These are phyloP conservation scores for Colletotrichum zoysiae DNA, from an alignment of 2,329 filamentous ascomycete genomes.

Conservation along the genomic window DNA sequence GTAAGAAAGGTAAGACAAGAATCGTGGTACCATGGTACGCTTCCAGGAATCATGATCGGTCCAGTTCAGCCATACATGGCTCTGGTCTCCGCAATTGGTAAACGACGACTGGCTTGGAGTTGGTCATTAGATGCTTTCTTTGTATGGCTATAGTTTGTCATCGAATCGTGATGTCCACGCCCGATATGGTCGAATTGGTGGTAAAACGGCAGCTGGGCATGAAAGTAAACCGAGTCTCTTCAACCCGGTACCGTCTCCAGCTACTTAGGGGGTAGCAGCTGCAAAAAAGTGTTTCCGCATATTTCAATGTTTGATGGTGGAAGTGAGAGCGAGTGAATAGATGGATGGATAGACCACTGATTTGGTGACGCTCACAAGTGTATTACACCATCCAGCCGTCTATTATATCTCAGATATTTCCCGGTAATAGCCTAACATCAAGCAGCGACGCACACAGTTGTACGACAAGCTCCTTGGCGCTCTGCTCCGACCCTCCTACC, in stretches of 20 bases:
- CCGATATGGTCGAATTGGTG: constrained; percentile 27
- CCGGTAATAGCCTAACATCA: neutral
- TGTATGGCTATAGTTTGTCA: too few species aligned
- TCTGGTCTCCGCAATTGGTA: too few species aligned
- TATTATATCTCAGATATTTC: neutral
- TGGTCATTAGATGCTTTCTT: too few species aligned
- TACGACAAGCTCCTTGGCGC: constrained; percentile 5
- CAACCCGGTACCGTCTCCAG: neutral
- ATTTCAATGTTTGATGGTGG: neutral
- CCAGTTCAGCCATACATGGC: too few species aligned
- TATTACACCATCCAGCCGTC: neutral
- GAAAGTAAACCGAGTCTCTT: constrained; percentile 8
- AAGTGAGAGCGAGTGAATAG: neutral
- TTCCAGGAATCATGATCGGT: neutral
- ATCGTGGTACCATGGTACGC: neutral
- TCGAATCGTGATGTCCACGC: neutral
- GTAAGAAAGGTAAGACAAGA: neutral
- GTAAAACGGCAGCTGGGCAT: constrained; percentile 38
- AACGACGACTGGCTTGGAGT: too few species aligned
- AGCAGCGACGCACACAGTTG: constrained; percentile 1
- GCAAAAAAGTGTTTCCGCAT: neutral
- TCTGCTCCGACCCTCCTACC: neutral
- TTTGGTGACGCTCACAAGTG: neutral
- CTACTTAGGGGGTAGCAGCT: neutral
- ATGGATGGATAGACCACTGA: too few species aligned